Evolutionary conservation across 148 eudicot species (phyloP).

Genomic region (Suaeda aralocaspica): DNA sequence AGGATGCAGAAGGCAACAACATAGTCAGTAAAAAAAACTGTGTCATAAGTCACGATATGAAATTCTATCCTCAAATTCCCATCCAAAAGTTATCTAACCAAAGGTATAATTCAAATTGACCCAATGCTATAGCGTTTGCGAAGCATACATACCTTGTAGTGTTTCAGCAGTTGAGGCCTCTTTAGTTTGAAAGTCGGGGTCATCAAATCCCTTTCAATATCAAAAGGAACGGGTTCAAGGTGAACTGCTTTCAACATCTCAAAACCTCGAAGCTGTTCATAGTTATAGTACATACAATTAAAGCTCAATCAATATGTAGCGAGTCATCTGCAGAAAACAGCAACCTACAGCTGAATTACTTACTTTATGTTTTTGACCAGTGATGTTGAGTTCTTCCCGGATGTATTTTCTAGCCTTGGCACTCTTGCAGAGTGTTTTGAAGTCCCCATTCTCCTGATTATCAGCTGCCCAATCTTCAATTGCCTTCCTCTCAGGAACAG

Average conservation of each 20-base stretch:
- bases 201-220: slow-evolving; percentile 76
- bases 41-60: not conserved
- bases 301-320: not conserved
- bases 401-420: slow-evolving; percentile 61
- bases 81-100: too few relatives aligned
- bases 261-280: slow-evolving; percentile 77
- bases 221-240: slow-evolving; percentile 78
- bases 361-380: slow-evolving; percentile 64
- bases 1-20: not conserved
- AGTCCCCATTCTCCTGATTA: slow-evolving; percentile 47
- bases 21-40: not conserved
- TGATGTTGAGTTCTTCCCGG: slow-evolving; percentile 67
- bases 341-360: slow-evolving; percentile 10
- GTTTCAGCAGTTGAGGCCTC: slow-evolving; percentile 83
- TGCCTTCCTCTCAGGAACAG: slow-evolving; percentile 74
- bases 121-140: too few relatives aligned
- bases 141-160: slow-evolving; percentile 81
- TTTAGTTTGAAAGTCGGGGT: slow-evolving; percentile 98
- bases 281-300: not conserved
- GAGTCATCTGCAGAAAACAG: not conserved
- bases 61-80: not conserved
- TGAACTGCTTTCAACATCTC: slow-evolving; percentile 76
- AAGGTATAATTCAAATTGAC: too few relatives aligned
- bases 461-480: slow-evolving; percentile 78
- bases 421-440: slow-evolving; percentile 55